A percentile compares a stretch with the other conserved stretches of the same genome.
phyloP scores from a whole-genome alignment of 1,284 basidiomycete genomes.

The Trametes pubescens region DNA sequence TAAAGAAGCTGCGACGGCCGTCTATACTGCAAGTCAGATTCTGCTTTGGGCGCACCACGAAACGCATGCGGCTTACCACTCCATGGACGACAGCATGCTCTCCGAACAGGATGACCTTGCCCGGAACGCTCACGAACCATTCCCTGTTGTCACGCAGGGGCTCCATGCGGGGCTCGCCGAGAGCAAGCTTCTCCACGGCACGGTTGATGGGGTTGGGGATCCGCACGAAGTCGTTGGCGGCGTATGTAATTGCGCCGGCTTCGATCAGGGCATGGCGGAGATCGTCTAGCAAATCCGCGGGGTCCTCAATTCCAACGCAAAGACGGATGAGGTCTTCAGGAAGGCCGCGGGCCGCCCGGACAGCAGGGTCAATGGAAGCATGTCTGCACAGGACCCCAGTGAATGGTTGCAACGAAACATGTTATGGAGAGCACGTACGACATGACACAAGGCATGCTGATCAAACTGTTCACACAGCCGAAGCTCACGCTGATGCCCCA shows the following conservation, averaged over 20 bases:
- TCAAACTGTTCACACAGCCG: slow-evolving; percentile 97
- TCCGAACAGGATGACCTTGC: slow-evolving; percentile 98
- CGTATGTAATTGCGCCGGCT: slow-evolving; percentile 83
- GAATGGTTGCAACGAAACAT: background rate
- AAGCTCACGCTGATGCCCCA: slow-evolving; percentile 99
- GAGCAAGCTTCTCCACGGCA: slow-evolving; percentile 74
- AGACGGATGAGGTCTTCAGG: slow-evolving; percentile 98
- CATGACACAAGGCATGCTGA: slow-evolving; percentile 99
- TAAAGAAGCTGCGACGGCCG: slow-evolving; percentile 94
- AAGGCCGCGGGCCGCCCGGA: slow-evolving; percentile 91
- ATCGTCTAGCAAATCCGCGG: slow-evolving; percentile 93
- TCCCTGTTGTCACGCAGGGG: slow-evolving; percentile 58
- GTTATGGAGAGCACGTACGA: slow-evolving; percentile 69
- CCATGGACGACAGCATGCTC: slow-evolving; percentile 99
- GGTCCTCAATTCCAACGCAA: slow-evolving; percentile 98
- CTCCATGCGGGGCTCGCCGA: slow-evolving; percentile 43
- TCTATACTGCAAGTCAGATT: slow-evolving; percentile 55
- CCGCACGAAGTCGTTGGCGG: slow-evolving; percentile 58
- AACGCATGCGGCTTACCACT: slow-evolving; percentile 70
- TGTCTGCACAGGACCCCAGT: slow-evolving; percentile 63
- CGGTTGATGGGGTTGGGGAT: slow-evolving; percentile 58
- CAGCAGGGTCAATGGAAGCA: slow-evolving; percentile 95
- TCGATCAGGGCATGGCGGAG: slow-evolving; percentile 92
- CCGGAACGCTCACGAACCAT: slow-evolving; percentile 94
- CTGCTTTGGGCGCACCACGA: background rate